A percentile compares a stretch with the other conserved stretches of the same genome.
Conservation (phyloP, 805 yeast genomes). For the Saturnispora kantuleensis region DNA sequence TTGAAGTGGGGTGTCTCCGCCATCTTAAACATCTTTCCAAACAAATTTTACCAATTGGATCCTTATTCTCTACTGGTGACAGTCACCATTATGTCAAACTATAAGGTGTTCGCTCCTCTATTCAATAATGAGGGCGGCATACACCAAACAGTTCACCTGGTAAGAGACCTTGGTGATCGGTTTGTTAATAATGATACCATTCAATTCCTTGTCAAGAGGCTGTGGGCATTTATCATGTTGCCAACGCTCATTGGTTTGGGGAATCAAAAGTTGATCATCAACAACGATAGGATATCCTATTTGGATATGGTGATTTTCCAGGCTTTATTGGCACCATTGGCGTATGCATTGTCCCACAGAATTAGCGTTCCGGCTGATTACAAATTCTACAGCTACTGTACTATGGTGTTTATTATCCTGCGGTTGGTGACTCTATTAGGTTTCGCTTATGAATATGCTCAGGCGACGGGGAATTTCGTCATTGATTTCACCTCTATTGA, state of each 20-base stretch:
- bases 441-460: background rate
- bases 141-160: background rate
- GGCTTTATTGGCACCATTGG: constrained; percentile 1
- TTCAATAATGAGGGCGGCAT: background rate
- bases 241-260: constrained; percentile 2
- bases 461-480: background rate
- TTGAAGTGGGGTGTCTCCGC: constrained; percentile 12
- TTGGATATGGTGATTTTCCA: background rate
- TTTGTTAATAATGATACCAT: background rate
- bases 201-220: background rate
- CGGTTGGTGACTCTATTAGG: background rate
- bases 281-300: background rate
- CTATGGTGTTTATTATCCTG: background rate
- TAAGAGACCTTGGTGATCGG: background rate
- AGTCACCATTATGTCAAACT: background rate
- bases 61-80: constrained; percentile 7
- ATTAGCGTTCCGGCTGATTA: background rate
- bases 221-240: background rate
- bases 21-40: constrained; percentile 1
- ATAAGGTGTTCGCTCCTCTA: background rate
- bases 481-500: background rate
- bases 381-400: background rate
- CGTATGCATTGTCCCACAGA: constrained; percentile 1
- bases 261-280: background rate
- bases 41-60: constrained; percentile 9